Evolutionary conservation across 805 yeast genomes (phyloP), one percentile per base, ranked within the genome.

Genomic region (Starmerella asiatica): DNA sequence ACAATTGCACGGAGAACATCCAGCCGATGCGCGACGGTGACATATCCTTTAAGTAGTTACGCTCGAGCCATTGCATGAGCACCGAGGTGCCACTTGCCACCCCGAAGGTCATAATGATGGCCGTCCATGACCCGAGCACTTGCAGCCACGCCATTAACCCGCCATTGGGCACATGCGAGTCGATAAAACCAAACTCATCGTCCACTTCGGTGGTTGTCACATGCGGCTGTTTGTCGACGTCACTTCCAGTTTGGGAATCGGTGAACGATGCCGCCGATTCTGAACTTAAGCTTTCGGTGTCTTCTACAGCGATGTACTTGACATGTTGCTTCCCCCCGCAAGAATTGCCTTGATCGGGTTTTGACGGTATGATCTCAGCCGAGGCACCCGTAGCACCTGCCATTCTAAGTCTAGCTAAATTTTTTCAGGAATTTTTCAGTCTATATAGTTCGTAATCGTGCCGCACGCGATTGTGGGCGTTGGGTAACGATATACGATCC

Each of bases 11-110:
- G 5, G 60, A 69, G 52, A 79, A 80, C 42, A 79, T 70, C 91
- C 88, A 80, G 1, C 82, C 73, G 4, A 77, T 71, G 56, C 17
- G 76, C 63, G 14, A 73, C 62, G 14, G 68, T 55, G 18, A 64
- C 55, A 21, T 15, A 30, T 39, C 39, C 26, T 26, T 63, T 47
- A 5, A 53, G 51, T 41, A 79, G 61, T 44, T 74, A 75, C 51
- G 76, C 69, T 15, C 59, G 2, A 79, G 66, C 54, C 73, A 77
- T 0, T 81, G 71, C 56, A 79, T 81, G 29, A 79, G 64, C 1
- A 76, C 78, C 39, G 85, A 84, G 11, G 71, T 65, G 1, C 80
- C 59, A 52, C 79, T 79, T 57, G 76, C 64, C 21, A 79, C 47
- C 1, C 93, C 93, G 52, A 78, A 71, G 3, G 71, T 64, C 32